These are phyloP conservation scores for Cryphonectria naterciae DNA, from an alignment of 2,329 filamentous ascomycete genomes.

Conservation along the genomic window DNA sequence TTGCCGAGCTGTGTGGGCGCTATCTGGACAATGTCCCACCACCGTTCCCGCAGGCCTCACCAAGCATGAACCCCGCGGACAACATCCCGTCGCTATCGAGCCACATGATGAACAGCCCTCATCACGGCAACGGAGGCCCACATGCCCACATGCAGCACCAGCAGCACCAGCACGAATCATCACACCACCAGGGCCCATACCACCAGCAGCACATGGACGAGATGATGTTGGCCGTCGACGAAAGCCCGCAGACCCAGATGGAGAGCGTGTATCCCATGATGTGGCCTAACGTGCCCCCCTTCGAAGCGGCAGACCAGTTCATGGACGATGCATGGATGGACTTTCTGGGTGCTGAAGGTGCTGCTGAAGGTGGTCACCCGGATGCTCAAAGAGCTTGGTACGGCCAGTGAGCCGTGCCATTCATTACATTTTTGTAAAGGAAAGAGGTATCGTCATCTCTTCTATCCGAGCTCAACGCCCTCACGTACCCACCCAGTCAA, in stretches of 20 bases:
- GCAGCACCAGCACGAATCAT: neutral
- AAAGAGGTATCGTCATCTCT: neutral
- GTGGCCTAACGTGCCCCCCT: slow-evolving; percentile 47
- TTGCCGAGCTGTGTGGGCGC: slow-evolving; percentile 45
- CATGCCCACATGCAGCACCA: slow-evolving; percentile 26
- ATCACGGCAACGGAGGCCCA: slow-evolving; percentile 17
- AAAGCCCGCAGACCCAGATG: slow-evolving; percentile 48
- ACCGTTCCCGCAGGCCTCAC: slow-evolving; percentile 28
- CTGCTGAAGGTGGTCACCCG: slow-evolving; percentile 23
- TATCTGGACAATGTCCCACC: slow-evolving; percentile 37
- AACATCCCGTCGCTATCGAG: slow-evolving; percentile 15
- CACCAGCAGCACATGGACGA: slow-evolving; percentile 31
- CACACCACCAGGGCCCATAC: slow-evolving; percentile 24
- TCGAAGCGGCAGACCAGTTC: slow-evolving; percentile 43
- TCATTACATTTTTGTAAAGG: too few relatives aligned
- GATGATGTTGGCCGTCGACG: slow-evolving; percentile 37
- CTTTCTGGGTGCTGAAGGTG: slow-evolving; percentile 35
- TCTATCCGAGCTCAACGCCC: neutral
- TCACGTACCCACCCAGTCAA: neutral
- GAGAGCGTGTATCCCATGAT: slow-evolving; percentile 49
- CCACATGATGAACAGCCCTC: slow-evolving; percentile 15
- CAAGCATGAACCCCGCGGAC: slow-evolving; percentile 22
- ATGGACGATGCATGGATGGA: slow-evolving; percentile 46
- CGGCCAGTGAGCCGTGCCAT: slow-evolving; percentile 17
- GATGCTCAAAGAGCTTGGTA: slow-evolving; percentile 26